Conservation (phyloP, 306 rosid genomes). For the Medicago arabica region DNA sequence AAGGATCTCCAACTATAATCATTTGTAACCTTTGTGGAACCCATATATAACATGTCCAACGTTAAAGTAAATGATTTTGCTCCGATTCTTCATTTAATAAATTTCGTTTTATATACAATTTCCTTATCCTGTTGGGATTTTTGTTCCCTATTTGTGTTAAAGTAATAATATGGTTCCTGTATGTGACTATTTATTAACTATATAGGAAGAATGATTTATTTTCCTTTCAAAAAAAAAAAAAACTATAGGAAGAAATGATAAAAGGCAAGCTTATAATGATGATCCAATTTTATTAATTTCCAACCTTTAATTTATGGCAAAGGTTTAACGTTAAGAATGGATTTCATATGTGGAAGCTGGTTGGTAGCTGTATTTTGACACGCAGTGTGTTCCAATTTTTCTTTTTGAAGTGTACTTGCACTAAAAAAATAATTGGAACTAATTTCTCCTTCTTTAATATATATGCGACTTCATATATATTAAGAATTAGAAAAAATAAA, state of each 20-base stretch:
- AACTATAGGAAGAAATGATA: constrained; percentile 23
- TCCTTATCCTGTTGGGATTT: constrained; percentile 38
- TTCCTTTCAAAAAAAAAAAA: background rate
- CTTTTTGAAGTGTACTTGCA: too few relatives aligned
- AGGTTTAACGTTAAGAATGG: constrained; percentile 27
- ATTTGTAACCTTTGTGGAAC: constrained; percentile 45
- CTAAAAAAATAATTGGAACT: too few relatives aligned
- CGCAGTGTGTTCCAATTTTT: background rate
- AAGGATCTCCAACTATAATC: constrained; percentile 37
- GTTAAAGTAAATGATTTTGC: constrained; percentile 44
- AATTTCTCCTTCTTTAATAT: too few relatives aligned
- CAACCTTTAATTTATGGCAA: background rate
- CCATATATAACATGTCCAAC: constrained; percentile 39
- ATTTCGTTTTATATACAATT: constrained; percentile 30
- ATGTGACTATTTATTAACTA: constrained; percentile 34
- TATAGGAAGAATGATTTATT: background rate
- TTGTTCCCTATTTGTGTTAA: constrained; percentile 41
- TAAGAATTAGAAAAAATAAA: too few relatives aligned
- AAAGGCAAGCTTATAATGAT: constrained; percentile 33
- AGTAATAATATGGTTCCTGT: constrained; percentile 4
- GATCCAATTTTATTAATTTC: background rate
- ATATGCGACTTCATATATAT: too few relatives aligned
- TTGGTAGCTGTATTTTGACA: background rate
- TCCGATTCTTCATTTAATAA: constrained; percentile 11
- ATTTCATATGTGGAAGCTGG: background rate